Base-by-base conservation (phyloP, 1,284 basidiomycete genomes). In the Tilletia caries region DNA sequence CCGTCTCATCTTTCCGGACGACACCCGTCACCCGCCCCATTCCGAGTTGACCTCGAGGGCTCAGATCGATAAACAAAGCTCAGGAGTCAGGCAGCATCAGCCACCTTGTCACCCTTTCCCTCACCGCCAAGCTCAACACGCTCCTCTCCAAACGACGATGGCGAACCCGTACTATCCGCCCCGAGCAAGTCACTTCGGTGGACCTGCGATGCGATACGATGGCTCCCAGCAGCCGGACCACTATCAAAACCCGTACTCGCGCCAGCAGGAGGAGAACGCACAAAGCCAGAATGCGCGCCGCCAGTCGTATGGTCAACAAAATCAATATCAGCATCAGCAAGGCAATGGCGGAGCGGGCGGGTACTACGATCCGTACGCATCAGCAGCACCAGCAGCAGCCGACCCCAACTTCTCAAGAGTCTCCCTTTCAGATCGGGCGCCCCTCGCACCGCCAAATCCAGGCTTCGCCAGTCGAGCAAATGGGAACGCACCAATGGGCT, bases 131-230 rank as follows among this genome's bases (percentile, higher is more conserved):
- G 20, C 34, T 5, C 48, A n/a, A 10, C 8, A 37, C 32, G 2
- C 1, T 44, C 33, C 62, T 34, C 18, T 18, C 64, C n/a, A n/a
- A 46, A 15, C 62, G 6, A 48, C 3, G 15, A 65, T 65, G 64
- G 64, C 64, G 8, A 65, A 65, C 64, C 64, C 64, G 5, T 65
- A 65, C 64, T 65, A 44, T 37, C 64, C 64, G 18, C 64, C 64
- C 23, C 23, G 43, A 15, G n/a, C 34, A 13, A 44, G 15, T 23
- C 64, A 46, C 64, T 43, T 43, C 25, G 64, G 43, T 37, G 64
- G 34, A 18, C 58, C 58, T 3, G 58, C 58, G 34, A 29, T 62
- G 29, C 34, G 37, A n/a, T 46, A 27, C 23, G 64, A 43, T n/a
- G 64, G 43, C 64, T 43, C 64, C 0, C 41, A 43, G 27, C 64